Evolutionary conservation across 2,329 filamentous ascomycete genomes (phyloP), one percentile per base, ranked within the genome.

Genomic region (Colletotrichum sidae): DNA sequence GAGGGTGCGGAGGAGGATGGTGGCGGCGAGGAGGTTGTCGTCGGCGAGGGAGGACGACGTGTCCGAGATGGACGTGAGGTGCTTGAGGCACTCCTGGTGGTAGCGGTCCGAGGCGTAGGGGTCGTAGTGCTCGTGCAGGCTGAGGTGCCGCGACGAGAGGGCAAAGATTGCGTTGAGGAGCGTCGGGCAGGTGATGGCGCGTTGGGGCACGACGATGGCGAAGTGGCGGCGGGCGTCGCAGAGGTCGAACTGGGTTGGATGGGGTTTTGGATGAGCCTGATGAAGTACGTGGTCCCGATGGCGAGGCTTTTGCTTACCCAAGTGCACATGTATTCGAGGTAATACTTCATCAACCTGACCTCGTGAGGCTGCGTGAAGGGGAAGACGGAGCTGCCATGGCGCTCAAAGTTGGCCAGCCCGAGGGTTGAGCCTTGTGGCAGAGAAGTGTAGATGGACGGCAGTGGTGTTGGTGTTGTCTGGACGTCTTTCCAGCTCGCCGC

Each of bases 121-220:
- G 68, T 85, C 80, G 66, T 81, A 84, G 25, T 77, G 72, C 34
- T 76, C 78, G 11, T 80, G 39, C 8, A 60, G 78, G 46, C 80
- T 83, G 39, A 86, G 72, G 69, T 87, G 84, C 38, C 84, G 78
- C 3, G 84, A 82, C 0, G 84, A 81, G n/a, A 86, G 75, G 4
- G 84, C 84, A 46, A 85, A 78, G 25, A 86, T 84, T 8, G 85
- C 84, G 60, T 86, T 84, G 17, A 86, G 74, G 7, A 88, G 75
- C 2, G 83, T 80, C 2, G 80, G 81, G 62, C 80, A 85, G 4
- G 73, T 79, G n/a, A 77, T 78, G 6, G 85, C 84, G 35, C 82
- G 76, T 58, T 83, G 79, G 0, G 85, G 85, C 0, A 87, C 84
- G 8, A 83, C 75, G 0, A 79, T 77, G 59, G 83, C 80, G 66